Evolutionary conservation across 768 basidiomycete species (phyloP).

Genomic region (Lanmaoa rubissima): DNA sequence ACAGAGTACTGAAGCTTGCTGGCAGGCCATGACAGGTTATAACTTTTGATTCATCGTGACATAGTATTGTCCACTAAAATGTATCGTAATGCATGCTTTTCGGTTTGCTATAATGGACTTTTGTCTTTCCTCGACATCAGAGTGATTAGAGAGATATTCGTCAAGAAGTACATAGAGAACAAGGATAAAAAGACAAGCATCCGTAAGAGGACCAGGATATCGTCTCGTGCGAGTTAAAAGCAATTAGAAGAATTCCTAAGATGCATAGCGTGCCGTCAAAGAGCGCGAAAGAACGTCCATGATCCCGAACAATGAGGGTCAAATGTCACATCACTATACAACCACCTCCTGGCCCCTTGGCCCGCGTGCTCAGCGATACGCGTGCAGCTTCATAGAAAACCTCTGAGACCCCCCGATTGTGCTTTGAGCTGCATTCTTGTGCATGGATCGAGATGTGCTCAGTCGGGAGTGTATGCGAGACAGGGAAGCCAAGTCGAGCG

Average conservation of each 20-base stretch:
- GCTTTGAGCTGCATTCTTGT: constrained; percentile 94
- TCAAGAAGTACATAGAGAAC: constrained; percentile 16
- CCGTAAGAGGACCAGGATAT: background rate
- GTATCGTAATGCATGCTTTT: constrained; percentile 29
- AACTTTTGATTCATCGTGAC: constrained; percentile 32
- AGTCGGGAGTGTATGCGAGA: background rate
- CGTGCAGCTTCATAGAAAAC: constrained; percentile 92
- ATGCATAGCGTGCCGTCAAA: constrained; percentile 13
- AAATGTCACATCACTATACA: constrained; percentile 60
- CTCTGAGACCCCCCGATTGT: constrained; percentile 91
- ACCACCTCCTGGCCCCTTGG: constrained; percentile 58
- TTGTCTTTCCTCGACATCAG: background rate
- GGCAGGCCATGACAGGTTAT: constrained; percentile 62
- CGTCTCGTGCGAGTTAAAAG: background rate
- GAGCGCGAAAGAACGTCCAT: constrained; percentile 1
- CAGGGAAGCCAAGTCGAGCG: constrained; percentile 8
- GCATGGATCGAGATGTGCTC: background rate
- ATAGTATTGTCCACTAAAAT: constrained; percentile 9
- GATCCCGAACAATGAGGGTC: background rate
- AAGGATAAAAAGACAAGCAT: background rate
- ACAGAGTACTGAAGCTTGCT: constrained; percentile 6
- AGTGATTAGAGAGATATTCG: background rate
- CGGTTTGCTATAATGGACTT: constrained; percentile 27
- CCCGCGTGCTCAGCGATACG: constrained; percentile 71
- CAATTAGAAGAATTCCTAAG: constrained; percentile 23